phyloP scores from a whole-genome alignment of 1,139 yeast genomes.

The Saccharomyces hybrid region DNA sequence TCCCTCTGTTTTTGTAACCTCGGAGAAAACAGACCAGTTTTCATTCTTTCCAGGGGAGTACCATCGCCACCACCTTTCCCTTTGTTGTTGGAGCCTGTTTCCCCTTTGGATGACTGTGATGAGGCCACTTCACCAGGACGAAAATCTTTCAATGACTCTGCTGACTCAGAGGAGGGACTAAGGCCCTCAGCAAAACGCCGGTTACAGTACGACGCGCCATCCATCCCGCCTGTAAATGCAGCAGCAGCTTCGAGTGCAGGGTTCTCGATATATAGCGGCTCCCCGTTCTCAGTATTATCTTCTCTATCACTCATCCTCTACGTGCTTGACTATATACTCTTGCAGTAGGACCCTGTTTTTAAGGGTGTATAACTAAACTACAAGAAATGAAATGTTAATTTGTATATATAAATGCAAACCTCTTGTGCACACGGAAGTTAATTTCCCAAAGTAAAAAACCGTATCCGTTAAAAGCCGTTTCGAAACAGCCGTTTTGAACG shows the following conservation, averaged over 20 bases:
- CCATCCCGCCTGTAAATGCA: slow-evolving; percentile 1
- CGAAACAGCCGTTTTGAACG: too few species aligned
- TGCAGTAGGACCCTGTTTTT: neutral
- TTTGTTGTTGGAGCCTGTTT: neutral
- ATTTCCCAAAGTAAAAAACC: too few species aligned
- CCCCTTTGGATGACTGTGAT: neutral
- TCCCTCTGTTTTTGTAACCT: slow-evolving; percentile 8
- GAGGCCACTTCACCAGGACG: neutral
- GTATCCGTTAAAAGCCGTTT: too few species aligned
- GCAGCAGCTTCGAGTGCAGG: neutral
- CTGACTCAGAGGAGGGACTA: neutral
- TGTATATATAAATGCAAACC: too few species aligned
- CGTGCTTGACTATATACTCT: neutral
- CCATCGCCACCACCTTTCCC: neutral
- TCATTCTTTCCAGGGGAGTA: neutral
- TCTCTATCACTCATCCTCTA: neutral
- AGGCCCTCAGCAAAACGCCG: neutral
- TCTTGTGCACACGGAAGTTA: too few species aligned
- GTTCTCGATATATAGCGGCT: neutral
- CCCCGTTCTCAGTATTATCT: neutral
- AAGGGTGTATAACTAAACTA: neutral
- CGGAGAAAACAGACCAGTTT: slow-evolving; percentile 8
- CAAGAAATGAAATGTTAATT: too few species aligned
- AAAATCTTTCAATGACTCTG: neutral
- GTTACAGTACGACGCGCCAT: neutral